Conservation (phyloP, 768 basidiomycete species). For the Pleurotus tuoliensis region DNA sequence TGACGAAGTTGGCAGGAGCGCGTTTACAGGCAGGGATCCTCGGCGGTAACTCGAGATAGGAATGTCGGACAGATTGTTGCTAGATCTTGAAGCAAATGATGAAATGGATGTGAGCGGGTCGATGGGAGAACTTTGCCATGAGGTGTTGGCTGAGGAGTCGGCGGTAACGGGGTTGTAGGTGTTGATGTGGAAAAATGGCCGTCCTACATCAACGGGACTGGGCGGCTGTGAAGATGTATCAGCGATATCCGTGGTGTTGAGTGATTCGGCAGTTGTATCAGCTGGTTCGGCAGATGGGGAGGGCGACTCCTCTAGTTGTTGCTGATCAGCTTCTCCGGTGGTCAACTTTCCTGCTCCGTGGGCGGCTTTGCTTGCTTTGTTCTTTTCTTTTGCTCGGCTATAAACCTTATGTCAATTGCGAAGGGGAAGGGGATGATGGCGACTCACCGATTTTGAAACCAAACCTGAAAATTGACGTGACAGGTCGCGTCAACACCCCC, state of each 20-base stretch:
- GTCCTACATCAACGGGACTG: constrained; percentile 1
- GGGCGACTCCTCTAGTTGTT: constrained; percentile 3
- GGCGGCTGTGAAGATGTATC: constrained; percentile 7
- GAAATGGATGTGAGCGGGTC: constrained; percentile 33
- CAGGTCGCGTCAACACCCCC: constrained; percentile 5
- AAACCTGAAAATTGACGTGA: constrained; percentile 51
- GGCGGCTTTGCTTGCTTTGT: constrained; percentile 46
- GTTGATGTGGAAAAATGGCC: constrained; percentile 6
- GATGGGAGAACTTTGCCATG: constrained; percentile 35
- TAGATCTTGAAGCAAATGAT: constrained; percentile 19
- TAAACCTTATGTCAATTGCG: constrained; percentile 7
- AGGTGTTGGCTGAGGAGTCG: constrained; percentile 14
- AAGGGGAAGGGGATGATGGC: constrained; percentile 5
- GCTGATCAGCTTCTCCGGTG: constrained; percentile 10
- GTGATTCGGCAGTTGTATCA: not conserved
- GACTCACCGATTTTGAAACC: constrained; percentile 85
- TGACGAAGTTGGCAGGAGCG: constrained; percentile 19
- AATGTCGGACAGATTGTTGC: constrained; percentile 19
- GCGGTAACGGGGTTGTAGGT: not conserved
- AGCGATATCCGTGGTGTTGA: not conserved
- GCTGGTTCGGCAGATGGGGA: constrained; percentile 17
- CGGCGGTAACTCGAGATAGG: constrained; percentile 38
- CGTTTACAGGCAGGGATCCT: constrained; percentile 52
- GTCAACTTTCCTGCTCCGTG: constrained; percentile 28
- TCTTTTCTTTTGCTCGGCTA: constrained; percentile 86